These are phyloP conservation scores for Fabrea salina DNA, from an alignment of 169 alveolate genomes.

Conservation along the genomic window DNA sequence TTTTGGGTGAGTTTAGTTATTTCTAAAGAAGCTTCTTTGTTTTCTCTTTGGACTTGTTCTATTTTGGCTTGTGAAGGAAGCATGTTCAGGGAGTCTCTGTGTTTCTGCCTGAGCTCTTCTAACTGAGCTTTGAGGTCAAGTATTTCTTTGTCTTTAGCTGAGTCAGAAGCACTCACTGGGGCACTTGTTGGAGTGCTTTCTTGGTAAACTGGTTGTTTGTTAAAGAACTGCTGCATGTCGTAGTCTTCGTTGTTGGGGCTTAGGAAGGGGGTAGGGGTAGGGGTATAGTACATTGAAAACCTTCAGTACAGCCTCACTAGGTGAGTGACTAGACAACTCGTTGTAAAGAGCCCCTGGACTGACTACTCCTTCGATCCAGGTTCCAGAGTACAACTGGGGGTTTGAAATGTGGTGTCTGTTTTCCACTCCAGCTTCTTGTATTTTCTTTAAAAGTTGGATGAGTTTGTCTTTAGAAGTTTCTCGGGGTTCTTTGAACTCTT, in stretches of 20 bases:
- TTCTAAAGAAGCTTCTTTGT: neutral
- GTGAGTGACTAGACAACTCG: neutral
- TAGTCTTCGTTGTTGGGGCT: slow-evolving; percentile 38
- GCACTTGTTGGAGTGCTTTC: too few relatives aligned
- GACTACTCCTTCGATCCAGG: slow-evolving; percentile 68
- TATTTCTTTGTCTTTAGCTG: too few relatives aligned
- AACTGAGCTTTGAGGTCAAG: too few relatives aligned
- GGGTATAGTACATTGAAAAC: slow-evolving; percentile 54
- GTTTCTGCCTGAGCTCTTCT: too few relatives aligned
- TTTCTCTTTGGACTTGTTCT: neutral
- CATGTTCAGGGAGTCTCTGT: too few relatives aligned
- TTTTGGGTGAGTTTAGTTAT: too few relatives aligned
- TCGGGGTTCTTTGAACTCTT: too few relatives aligned
- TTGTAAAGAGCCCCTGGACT: slow-evolving; percentile 48
- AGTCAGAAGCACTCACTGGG: too few relatives aligned
- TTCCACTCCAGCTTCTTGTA: slow-evolving; percentile 68
- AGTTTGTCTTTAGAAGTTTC: neutral
- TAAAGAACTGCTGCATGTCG: too few relatives aligned
- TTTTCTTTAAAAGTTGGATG: slow-evolving; percentile 53
- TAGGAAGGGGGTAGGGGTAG: slow-evolving; percentile 55
- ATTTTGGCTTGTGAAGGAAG: neutral
- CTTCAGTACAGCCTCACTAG: slow-evolving; percentile 50
- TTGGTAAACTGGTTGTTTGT: too few relatives aligned
- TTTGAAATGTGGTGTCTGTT: slow-evolving; percentile 62
- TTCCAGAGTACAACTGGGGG: slow-evolving; percentile 65